Evolutionary conservation across 2,329 filamentous ascomycete species (phyloP).

Genomic region (Colletotrichum melonis): DNA sequence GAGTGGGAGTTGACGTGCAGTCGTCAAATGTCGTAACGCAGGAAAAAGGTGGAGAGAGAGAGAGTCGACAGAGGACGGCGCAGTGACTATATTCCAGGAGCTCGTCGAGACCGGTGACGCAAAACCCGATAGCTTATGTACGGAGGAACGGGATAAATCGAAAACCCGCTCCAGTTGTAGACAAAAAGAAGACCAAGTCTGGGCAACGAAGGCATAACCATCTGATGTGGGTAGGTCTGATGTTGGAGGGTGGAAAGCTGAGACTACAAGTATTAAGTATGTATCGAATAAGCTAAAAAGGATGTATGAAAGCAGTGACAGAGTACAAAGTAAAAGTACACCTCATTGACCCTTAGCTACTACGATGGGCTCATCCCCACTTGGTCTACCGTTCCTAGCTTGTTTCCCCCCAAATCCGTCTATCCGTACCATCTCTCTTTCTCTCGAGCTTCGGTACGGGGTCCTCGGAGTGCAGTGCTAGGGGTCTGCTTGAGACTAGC

Average conservation of each 20-base stretch:
- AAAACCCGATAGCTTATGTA: not conserved
- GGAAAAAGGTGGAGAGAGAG: not conserved
- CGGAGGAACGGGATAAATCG: not conserved
- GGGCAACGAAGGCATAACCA: constrained; percentile 6
- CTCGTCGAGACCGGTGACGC: not conserved
- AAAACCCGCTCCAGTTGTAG: not conserved
- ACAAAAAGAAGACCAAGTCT: not conserved
- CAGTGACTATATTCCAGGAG: not conserved
- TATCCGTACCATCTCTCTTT: not conserved
- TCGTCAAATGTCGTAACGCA: not conserved
- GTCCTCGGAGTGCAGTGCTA: not conserved
- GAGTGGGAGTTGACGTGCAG: not conserved
- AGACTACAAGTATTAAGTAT: constrained; percentile 13
- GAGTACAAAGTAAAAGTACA: too few species aligned
- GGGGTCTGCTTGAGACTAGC: not conserved
- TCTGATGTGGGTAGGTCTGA: not conserved
- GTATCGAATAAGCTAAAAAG: constrained; percentile 19
- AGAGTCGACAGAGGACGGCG: not conserved
- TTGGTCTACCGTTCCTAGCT: constrained; percentile 8
- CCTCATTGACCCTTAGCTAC: too few species aligned
- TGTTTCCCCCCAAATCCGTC: not conserved
- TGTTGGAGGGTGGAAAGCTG: not conserved
- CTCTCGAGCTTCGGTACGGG: not conserved
- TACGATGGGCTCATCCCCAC: constrained; percentile 9
- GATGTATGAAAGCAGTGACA: constrained; percentile 14